Conservation (phyloP, 352 stramenopile species). For the Saprolegnia diclina region DNA sequence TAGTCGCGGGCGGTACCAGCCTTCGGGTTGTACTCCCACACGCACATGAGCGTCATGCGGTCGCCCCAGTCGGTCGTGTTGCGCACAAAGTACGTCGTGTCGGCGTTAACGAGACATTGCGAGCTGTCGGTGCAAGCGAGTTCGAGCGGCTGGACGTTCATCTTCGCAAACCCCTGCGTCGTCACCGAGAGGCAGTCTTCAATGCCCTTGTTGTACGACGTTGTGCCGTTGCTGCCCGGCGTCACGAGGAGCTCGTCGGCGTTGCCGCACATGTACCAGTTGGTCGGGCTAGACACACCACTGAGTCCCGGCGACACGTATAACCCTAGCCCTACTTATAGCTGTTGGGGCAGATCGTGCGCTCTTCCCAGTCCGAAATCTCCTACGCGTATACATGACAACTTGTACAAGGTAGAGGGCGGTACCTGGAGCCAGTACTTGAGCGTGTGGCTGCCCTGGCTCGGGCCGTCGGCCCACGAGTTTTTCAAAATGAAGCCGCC, state of each 20-base stretch:
- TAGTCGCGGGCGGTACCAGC: constrained; percentile 41
- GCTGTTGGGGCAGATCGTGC: constrained; percentile 67
- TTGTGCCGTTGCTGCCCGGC: constrained; percentile 28
- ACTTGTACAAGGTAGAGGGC: too few species aligned
- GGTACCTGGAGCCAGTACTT: constrained; percentile 60
- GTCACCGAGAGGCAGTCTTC: constrained; percentile 51
- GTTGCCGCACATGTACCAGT: constrained; percentile 66
- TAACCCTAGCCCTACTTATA: constrained; percentile 33
- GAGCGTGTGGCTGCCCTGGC: constrained; percentile 53
- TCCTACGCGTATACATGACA: too few species aligned
- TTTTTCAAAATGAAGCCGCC: constrained; percentile 73
- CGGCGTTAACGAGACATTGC: constrained; percentile 36
- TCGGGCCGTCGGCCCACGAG: constrained; percentile 63
- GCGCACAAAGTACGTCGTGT: constrained; percentile 57
- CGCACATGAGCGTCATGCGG: constrained; percentile 58
- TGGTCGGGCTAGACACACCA: constrained; percentile 35
- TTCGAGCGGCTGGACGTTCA: constrained; percentile 55
- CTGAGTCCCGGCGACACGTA: background rate
- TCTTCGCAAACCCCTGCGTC: constrained; percentile 51
- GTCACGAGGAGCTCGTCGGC: constrained; percentile 41
- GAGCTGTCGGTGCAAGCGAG: constrained; percentile 45
- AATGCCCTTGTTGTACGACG: constrained; percentile 34
- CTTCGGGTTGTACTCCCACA: constrained; percentile 55
- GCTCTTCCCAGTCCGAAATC: constrained; percentile 63
- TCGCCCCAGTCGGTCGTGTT: constrained; percentile 60